Base-by-base conservation (phyloP, 805 yeast species). In the Candida nemodendra region DNA sequence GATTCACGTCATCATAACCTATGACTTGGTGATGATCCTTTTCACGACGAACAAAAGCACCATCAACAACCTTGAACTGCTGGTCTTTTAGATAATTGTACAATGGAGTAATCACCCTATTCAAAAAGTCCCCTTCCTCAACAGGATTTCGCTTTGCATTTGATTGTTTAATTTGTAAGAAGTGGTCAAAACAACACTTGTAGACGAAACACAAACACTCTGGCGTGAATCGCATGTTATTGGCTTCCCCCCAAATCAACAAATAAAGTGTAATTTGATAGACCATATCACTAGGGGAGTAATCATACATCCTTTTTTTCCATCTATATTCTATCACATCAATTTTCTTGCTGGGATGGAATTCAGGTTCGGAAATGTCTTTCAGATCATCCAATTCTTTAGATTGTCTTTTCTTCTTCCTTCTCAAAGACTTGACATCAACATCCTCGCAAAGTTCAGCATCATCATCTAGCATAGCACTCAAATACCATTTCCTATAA, bases 401-500 rank as follows among this genome's bases (percentile, higher is more conserved):
- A 34, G 17, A 73, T 74, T 62, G 78, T 84, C 47, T 84, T 81
- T 59, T 79, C 82, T 52, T 81, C 83, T 50, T 76, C 78, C 30
- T 41, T 76, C 72, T 78, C 78, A 44, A 75, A 62, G 55, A 76
- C 79, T 48, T 77, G 76, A 47, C 76, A 32, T 81, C 83, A 34
- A 81, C 66, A 49, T 80, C 83, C 34, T 76, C 80, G 42, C 79
- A 39, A 13, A 61, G 41, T 16, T 76, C 82, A 38, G 78, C 84
- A 62, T 89, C 96, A 32, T 83, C 62, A 48, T 82, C 89, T 25
- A 84, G 65, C 61, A 81, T 87, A 7, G 95, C 87, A 30, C 95
- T 87, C 62, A 90, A 85, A 59, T 80, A 88, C 98, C 98, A 91
- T 61, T 85, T 88, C 54, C 82, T 76, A 62, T 81, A 91, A 62